phyloP scores from a whole-genome alignment of 2,329 filamentous ascomycete genomes.

The Fusarium heterosporum region DNA sequence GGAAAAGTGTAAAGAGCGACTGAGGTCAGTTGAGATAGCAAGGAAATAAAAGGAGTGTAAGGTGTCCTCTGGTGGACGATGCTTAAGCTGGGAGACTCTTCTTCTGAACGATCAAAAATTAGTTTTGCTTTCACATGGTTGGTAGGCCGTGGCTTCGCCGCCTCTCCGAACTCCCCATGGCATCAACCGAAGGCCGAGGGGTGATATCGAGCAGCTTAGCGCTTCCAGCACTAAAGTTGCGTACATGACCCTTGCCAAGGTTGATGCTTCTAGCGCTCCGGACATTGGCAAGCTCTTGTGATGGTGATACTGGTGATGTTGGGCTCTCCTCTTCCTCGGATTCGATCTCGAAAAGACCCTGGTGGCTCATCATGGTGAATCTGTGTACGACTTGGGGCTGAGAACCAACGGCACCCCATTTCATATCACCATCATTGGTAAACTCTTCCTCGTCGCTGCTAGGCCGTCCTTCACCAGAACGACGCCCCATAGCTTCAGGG shows the following conservation, averaged over 20 bases:
- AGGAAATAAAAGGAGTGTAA: constrained; percentile 44
- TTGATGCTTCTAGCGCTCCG: constrained; percentile 79
- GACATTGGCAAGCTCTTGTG: constrained; percentile 54
- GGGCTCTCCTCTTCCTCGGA: constrained; percentile 51
- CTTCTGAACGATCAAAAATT: constrained; percentile 32
- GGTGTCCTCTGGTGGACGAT: constrained; percentile 25
- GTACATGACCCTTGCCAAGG: constrained; percentile 71
- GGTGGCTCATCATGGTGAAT: constrained; percentile 62
- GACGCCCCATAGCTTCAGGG: constrained; percentile 52
- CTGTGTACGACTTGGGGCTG: constrained; percentile 71
- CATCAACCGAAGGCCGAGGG: constrained; percentile 65
- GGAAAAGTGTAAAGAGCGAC: constrained; percentile 53
- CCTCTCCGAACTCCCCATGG: constrained; percentile 54
- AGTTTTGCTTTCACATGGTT: constrained; percentile 34
- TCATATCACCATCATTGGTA: constrained; percentile 57
- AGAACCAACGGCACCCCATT: constrained; percentile 64
- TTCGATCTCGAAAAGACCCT: constrained; percentile 62
- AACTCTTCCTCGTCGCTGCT: constrained; percentile 70
- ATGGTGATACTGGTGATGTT: constrained; percentile 46
- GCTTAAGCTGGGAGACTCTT: constrained; percentile 39
- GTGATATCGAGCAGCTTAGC: constrained; percentile 78
- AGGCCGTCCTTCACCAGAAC: constrained; percentile 63
- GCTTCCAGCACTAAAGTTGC: constrained; percentile 82
- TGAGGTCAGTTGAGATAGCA: constrained; percentile 44
- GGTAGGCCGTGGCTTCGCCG: constrained; percentile 41